A percentile compares a stretch with the other conserved stretches of the same genome.
Conservation (phyloP, 805 yeast genomes). For the Candida argentea region DNA sequence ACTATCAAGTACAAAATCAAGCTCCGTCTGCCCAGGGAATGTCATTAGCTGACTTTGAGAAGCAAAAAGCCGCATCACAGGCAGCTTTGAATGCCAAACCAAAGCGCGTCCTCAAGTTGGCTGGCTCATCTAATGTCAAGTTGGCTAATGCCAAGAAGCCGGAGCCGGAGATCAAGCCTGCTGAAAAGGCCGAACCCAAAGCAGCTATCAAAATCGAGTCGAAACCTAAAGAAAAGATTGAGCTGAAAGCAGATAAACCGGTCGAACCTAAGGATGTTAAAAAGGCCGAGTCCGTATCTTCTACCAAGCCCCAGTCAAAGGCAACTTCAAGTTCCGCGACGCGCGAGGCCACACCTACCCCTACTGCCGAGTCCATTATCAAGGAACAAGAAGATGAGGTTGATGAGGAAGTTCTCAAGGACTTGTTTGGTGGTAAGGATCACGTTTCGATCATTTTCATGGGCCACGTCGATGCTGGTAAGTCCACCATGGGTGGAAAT, state of each 20-base stretch:
- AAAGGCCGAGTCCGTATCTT: slow-evolving; percentile 2
- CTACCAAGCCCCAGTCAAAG: slow-evolving; percentile 6
- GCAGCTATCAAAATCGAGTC: slow-evolving; percentile 23
- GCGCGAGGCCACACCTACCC: slow-evolving; percentile 12
- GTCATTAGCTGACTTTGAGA: slow-evolving; percentile 77
- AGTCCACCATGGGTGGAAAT: slow-evolving; percentile 99
- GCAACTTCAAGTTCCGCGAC: slow-evolving; percentile 8
- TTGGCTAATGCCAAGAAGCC: slow-evolving; percentile 28
- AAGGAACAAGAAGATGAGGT: slow-evolving; percentile 72
- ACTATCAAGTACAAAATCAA: slow-evolving; percentile 1
- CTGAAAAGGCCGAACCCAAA: slow-evolving; percentile 23
- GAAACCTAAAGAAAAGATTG: slow-evolving; percentile 7
- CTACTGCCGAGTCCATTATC: slow-evolving; percentile 39
- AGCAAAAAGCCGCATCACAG: slow-evolving; percentile 42
- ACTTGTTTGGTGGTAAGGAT: slow-evolving; percentile 94
- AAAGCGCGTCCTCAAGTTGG: slow-evolving; percentile 60
- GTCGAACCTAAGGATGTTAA: slow-evolving; percentile 5
- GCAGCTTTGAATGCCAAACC: slow-evolving; percentile 38
- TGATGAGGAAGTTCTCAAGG: slow-evolving; percentile 81
- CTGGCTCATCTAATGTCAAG: slow-evolving; percentile 56
- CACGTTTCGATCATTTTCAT: slow-evolving; percentile 94
- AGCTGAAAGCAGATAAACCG: slow-evolving; percentile 2
- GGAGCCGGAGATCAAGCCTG: too few relatives aligned
- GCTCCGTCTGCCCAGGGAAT: slow-evolving; percentile 32
- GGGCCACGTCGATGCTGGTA: slow-evolving; percentile 99